Percentiles rank a stretch among this genome's conserved stretches.
Conservation (phyloP, 768 basidiomycete species). For the Pulveroboletus sp. region DNA sequence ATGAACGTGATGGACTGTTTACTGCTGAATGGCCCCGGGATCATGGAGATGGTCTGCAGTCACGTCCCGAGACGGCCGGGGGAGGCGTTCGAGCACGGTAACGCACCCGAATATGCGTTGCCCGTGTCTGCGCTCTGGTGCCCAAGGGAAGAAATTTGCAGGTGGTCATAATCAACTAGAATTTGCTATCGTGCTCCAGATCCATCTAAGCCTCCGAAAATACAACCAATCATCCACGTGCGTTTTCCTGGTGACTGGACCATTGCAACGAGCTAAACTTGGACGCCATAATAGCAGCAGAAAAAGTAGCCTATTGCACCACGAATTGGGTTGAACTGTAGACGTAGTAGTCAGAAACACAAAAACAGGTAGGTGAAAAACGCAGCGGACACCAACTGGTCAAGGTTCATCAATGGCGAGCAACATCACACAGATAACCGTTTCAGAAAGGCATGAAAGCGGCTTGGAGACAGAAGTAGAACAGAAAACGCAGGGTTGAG, state of each 20-base stretch:
- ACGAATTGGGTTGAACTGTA: neutral
- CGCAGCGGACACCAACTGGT: neutral
- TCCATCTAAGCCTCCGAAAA: slow-evolving; percentile 8
- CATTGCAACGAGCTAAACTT: slow-evolving; percentile 3
- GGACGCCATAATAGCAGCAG: neutral
- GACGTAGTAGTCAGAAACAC: neutral
- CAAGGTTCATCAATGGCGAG: neutral
- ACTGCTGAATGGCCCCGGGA: slow-evolving; percentile 9
- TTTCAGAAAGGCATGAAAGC: slow-evolving; percentile 4
- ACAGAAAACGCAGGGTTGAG: neutral
- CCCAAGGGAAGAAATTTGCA: neutral
- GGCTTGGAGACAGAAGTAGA: neutral
- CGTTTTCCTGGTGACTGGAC: slow-evolving; percentile 1
- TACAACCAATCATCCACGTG: slow-evolving; percentile 14
- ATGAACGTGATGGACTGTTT: slow-evolving; percentile 3
- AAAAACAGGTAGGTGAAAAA: neutral
- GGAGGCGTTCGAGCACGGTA: slow-evolving; percentile 2
- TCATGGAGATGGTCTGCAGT: slow-evolving; percentile 6
- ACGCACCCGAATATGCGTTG: slow-evolving; percentile 9
- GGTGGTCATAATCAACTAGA: neutral
- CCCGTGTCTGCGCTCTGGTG: slow-evolving; percentile 2
- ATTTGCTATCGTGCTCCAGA: neutral
- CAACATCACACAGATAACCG: neutral
- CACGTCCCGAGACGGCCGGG: neutral
- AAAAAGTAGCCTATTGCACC: neutral